Evolutionary conservation across 2,329 filamentous ascomycete species (phyloP).

Genomic region (Tolypocladium paradoxum): DNA sequence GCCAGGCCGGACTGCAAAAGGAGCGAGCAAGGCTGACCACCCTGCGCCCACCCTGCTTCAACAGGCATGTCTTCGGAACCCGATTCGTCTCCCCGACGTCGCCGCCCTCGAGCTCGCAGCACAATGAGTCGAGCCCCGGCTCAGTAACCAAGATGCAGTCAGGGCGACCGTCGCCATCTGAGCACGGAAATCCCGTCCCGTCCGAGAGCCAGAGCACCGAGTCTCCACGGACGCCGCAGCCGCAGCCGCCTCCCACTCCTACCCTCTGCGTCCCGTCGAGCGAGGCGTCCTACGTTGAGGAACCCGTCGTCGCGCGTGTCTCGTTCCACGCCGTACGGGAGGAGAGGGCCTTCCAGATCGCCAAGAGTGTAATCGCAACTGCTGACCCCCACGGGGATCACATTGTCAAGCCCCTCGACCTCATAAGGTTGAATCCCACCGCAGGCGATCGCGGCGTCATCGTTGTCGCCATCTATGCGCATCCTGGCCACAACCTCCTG

Average conservation of each 20-base stretch:
- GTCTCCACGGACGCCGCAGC: constrained; percentile 8
- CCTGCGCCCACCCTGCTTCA: background rate
- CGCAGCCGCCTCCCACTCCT: constrained; percentile 17
- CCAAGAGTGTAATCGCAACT: constrained; percentile 58
- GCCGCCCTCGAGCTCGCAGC: constrained; percentile 34
- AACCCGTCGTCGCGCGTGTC: constrained; percentile 67
- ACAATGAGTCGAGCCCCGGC: constrained; percentile 32
- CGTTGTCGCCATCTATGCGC: constrained; percentile 71
- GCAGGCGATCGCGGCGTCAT: constrained; percentile 61
- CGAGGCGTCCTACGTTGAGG: constrained; percentile 47
- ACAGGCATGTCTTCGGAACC: constrained; percentile 56
- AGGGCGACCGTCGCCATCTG: constrained; percentile 31
- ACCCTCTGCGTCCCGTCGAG: constrained; percentile 17
- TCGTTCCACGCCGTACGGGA: constrained; percentile 75
- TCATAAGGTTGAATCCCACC: constrained; percentile 59
- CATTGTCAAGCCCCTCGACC: constrained; percentile 70
- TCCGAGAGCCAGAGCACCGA: constrained; percentile 25
- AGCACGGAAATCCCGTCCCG: constrained; percentile 17
- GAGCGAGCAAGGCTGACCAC: background rate
- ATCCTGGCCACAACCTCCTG: constrained; percentile 65
- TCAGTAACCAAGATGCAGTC: constrained; percentile 30
- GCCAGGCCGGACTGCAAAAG: background rate
- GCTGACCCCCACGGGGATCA: constrained; percentile 65
- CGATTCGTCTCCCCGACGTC: constrained; percentile 42
- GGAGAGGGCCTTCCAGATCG: constrained; percentile 78